Percentiles rank a stretch among this genome's conserved stretches.
Conservation (phyloP, 495 filamentous ascomycete genomes). For the Copromyces sp. region DNA sequence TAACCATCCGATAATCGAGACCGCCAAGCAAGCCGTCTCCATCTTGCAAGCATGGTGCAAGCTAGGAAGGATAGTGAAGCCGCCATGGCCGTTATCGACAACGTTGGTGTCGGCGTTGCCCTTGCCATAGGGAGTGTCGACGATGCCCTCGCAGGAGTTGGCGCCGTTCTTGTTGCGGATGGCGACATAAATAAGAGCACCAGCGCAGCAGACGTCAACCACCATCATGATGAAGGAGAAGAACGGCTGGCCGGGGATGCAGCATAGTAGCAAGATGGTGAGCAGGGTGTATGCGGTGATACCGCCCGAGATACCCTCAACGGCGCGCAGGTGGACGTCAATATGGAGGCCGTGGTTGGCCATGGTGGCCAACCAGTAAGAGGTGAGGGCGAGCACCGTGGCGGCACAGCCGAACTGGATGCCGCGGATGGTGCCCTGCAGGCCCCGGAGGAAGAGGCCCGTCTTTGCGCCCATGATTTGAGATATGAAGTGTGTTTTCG, state of each 20-base stretch:
- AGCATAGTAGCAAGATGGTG: slow-evolving; percentile 64
- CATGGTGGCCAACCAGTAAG: slow-evolving; percentile 59
- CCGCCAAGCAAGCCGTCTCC: slow-evolving; percentile 62
- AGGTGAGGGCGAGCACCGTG: slow-evolving; percentile 71
- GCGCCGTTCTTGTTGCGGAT: slow-evolving; percentile 52
- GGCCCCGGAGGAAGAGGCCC: slow-evolving; percentile 50
- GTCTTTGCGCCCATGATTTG: slow-evolving; percentile 27
- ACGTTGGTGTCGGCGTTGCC: slow-evolving; percentile 39
- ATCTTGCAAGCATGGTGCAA: slow-evolving; percentile 55
- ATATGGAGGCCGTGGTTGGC: slow-evolving; percentile 48
- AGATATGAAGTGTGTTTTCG: neutral
- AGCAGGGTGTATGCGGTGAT: slow-evolving; percentile 62
- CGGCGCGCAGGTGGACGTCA: slow-evolving; percentile 56
- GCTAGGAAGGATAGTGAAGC: slow-evolving; percentile 31
- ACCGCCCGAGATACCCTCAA: slow-evolving; percentile 70
- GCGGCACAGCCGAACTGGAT: slow-evolving; percentile 63
- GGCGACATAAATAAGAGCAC: slow-evolving; percentile 52
- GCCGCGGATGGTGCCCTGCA: slow-evolving; percentile 53
- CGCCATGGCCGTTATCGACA: slow-evolving; percentile 27
- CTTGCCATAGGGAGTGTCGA: slow-evolving; percentile 57
- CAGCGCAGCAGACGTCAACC: slow-evolving; percentile 49
- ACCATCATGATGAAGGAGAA: slow-evolving; percentile 60
- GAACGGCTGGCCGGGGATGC: slow-evolving; percentile 58
- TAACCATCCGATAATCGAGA: slow-evolving; percentile 71
- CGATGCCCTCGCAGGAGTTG: slow-evolving; percentile 46